These are phyloP conservation scores for Calonectria montana DNA, from an alignment of 2,329 filamentous ascomycete genomes.

Conservation along the genomic window DNA sequence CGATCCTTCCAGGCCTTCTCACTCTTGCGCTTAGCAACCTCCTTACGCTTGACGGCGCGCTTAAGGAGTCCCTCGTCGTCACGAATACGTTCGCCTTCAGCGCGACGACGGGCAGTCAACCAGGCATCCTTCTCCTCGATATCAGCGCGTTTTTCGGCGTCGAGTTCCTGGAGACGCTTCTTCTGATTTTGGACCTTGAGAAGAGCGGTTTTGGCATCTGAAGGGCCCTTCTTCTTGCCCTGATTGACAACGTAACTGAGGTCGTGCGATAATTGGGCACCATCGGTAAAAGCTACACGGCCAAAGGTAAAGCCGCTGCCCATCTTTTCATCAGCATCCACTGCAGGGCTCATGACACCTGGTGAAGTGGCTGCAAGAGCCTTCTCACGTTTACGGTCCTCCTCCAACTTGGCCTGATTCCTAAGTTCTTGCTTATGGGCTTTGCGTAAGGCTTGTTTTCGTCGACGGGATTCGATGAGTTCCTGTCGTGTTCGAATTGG, in stretches of 20 bases:
- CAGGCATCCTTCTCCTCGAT: slow-evolving; percentile 95
- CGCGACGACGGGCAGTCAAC: slow-evolving; percentile 89
- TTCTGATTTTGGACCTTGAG: slow-evolving; percentile 88
- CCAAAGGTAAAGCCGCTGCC: slow-evolving; percentile 90
- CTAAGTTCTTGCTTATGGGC: slow-evolving; percentile 90
- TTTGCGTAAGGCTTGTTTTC: slow-evolving; percentile 88
- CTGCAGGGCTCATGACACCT: slow-evolving; percentile 66
- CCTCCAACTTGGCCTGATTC: slow-evolving; percentile 81
- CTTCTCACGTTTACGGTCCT: slow-evolving; percentile 74
- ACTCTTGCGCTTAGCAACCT: slow-evolving; percentile 89
- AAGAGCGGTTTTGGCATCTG: slow-evolving; percentile 88
- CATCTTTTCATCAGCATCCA: slow-evolving; percentile 61
- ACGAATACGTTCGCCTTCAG: slow-evolving; percentile 88
- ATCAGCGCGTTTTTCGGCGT: slow-evolving; percentile 83
- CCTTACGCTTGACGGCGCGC: slow-evolving; percentile 95
- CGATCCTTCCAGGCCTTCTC: slow-evolving; percentile 88
- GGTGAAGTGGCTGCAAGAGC: slow-evolving; percentile 73
- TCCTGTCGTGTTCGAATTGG: slow-evolving; percentile 86
- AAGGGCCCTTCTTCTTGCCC: slow-evolving; percentile 81
- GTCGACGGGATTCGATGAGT: slow-evolving; percentile 87
- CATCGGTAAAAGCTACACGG: slow-evolving; percentile 90
- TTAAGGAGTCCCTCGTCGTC: slow-evolving; percentile 90
- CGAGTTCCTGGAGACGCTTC: slow-evolving; percentile 79
- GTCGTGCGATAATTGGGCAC: slow-evolving; percentile 80
- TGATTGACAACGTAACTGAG: slow-evolving; percentile 67